Conservation (phyloP, 495 filamentous ascomycete genomes). For the Friedmanniomyces simplex region DNA sequence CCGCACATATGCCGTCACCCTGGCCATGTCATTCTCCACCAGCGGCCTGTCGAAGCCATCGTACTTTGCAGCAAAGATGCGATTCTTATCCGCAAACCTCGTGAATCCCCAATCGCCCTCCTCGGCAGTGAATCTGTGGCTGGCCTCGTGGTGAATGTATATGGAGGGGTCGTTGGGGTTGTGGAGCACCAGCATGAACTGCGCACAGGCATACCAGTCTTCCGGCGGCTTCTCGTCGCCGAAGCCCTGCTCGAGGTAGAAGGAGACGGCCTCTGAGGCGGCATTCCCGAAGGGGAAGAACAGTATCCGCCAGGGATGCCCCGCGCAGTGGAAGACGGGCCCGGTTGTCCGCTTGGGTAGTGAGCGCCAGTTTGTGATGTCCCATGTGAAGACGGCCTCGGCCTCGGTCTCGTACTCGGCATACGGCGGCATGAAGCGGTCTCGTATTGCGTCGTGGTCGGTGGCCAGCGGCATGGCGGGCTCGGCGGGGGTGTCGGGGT, state of each 20-base stretch:
- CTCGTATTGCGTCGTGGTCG: constrained; percentile 84
- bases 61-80: constrained; percentile 64
- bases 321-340: constrained; percentile 76
- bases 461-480: constrained; percentile 39
- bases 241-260: constrained; percentile 94
- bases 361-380: constrained; percentile 68
- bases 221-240: constrained; percentile 57
- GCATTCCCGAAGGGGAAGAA: constrained; percentile 94
- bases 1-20: constrained; percentile 85
- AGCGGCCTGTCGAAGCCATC: constrained; percentile 58
- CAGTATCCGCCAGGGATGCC: constrained; percentile 86
- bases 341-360: constrained; percentile 71
- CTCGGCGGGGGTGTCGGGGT: constrained; percentile 35
- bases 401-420: constrained; percentile 60
- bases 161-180: constrained; percentile 82
- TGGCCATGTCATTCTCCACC: constrained; percentile 76
- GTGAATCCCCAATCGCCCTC: constrained; percentile 99
- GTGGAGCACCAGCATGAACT: constrained; percentile 88
- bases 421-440: constrained; percentile 59
- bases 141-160: constrained; percentile 56
- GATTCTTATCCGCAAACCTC: constrained; percentile 73
- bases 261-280: constrained; percentile 68
- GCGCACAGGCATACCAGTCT: constrained; percentile 91
- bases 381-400: constrained; percentile 71
- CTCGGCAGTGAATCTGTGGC: constrained; percentile 87